Conservation (phyloP, 495 filamentous ascomycete species). For the Lophiostoma macrostomum region DNA sequence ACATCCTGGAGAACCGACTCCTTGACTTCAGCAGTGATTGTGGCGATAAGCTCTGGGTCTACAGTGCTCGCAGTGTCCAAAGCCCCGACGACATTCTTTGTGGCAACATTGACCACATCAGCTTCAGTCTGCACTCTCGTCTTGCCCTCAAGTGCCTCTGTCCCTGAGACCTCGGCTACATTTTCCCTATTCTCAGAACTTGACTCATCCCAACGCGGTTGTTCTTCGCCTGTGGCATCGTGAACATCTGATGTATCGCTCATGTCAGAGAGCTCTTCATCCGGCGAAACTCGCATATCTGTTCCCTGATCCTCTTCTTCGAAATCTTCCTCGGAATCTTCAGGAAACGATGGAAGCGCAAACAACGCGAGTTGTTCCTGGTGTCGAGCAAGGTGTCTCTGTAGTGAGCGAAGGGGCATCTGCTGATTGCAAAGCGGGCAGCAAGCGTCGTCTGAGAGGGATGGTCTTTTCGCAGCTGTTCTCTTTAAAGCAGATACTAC, state of each 20-base stretch:
- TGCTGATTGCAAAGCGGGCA: conserved; percentile 11
- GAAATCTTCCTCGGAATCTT: conserved; percentile 10
- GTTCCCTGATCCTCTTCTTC: conserved; percentile 14
- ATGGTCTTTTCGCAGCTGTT: conserved; percentile 1
- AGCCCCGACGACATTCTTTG: too few species aligned
- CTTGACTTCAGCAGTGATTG: too few species aligned
- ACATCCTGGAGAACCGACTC: too few species aligned
- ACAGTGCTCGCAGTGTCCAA: too few species aligned
- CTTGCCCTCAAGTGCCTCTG: too few species aligned
- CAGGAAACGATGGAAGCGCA: conserved; percentile 32
- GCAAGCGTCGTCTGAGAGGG: not conserved
- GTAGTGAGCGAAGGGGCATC: conserved; percentile 1
- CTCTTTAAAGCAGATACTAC: conserved; percentile 2
- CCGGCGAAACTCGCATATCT: not conserved
- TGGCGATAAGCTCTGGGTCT: too few species aligned
- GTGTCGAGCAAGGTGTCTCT: conserved; percentile 32
- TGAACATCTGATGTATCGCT: conserved; percentile 3
- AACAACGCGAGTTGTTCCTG: conserved; percentile 34
- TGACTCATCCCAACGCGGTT: too few species aligned
- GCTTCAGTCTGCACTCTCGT: too few species aligned
- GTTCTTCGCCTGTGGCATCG: not conserved
- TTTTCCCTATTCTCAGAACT: too few species aligned
- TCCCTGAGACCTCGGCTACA: too few species aligned
- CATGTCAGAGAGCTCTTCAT: conserved; percentile 9
- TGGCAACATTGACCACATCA: too few species aligned